Evolutionary conservation across 352 stramenopile species (phyloP).

Genomic region (Phytopythium chamaehyphon): DNA sequence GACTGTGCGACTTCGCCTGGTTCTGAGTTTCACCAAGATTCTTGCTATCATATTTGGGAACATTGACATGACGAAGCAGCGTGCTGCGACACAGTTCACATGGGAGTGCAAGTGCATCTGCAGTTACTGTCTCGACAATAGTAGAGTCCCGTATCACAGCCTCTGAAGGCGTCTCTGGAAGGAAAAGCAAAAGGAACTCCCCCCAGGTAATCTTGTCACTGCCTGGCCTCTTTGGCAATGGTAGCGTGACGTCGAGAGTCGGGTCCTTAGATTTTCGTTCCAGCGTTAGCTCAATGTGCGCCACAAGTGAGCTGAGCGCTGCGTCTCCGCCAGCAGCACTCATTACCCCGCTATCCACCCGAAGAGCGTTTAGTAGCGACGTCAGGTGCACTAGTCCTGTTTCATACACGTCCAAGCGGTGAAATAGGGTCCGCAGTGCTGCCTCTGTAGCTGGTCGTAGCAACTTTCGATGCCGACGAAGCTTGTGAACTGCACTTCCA

Average conservation of each 20-base stretch:
- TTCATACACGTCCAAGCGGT: constrained; percentile 58
- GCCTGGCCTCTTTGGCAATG: not conserved
- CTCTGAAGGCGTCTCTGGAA: constrained; percentile 26
- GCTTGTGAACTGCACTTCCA: not conserved
- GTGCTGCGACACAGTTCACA: not conserved
- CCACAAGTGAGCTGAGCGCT: constrained; percentile 27
- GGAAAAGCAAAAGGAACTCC: constrained; percentile 68
- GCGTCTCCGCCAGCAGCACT: constrained; percentile 28
- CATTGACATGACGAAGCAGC: not conserved
- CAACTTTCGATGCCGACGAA: constrained; percentile 11
- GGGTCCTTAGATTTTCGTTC: not conserved
- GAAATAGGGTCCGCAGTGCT: constrained; percentile 56
- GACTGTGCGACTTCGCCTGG: not conserved
- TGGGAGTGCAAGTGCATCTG: not conserved
- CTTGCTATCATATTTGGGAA: not conserved
- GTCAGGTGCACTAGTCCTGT: constrained; percentile 40
- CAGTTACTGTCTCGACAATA: no score
- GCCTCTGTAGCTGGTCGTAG: constrained; percentile 48
- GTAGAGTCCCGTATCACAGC: not conserved
- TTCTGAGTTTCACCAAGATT: not conserved
- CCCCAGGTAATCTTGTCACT: constrained; percentile 57
- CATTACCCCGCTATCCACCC: constrained; percentile 24
- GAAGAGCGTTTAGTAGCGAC: constrained; percentile 33
- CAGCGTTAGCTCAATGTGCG: constrained; percentile 30
- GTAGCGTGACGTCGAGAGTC: constrained; percentile 6